phyloP scores from a whole-genome alignment of 805 yeast species.

The Saccharomycopsis schoenii region DNA sequence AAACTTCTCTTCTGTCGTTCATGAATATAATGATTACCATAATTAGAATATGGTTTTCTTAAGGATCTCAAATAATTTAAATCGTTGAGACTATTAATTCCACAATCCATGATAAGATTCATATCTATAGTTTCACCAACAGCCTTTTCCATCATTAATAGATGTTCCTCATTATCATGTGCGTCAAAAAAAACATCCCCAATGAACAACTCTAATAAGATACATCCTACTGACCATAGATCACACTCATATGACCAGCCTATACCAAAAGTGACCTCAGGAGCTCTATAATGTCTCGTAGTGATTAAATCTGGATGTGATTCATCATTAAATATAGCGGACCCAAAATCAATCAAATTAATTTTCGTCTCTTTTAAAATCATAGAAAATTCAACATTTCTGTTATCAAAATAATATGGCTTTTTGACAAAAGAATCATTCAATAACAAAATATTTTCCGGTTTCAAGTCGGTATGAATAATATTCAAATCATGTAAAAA shows the following conservation, averaged over 20 bases:
- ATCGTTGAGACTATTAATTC: neutral
- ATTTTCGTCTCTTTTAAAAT: conserved; percentile 70
- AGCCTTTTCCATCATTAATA: conserved; percentile 88
- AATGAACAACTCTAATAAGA: conserved; percentile 78
- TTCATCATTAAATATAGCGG: conserved; percentile 89
- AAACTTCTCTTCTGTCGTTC: conserved; percentile 1
- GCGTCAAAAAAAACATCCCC: conserved; percentile 95
- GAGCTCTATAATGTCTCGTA: conserved; percentile 94
- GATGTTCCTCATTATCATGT: conserved; percentile 87
- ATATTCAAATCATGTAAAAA: conserved; percentile 82
- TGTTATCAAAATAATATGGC: conserved; percentile 2
- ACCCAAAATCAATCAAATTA: conserved; percentile 93
- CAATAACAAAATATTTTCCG: conserved; percentile 78
- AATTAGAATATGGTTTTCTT: conserved; percentile 8
- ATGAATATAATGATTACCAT: conserved; percentile 10
- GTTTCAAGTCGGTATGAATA: conserved; percentile 94
- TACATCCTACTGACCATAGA: conserved; percentile 94
- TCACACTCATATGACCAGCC: conserved; percentile 98
- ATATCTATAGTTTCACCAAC: conserved; percentile 44
- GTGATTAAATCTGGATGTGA: conserved; percentile 88
- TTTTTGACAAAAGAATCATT: conserved; percentile 38
- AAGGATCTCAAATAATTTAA: neutral
- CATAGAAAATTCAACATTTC: conserved; percentile 23
- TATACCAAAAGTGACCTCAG: conserved; percentile 86
- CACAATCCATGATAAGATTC: conserved; percentile 26